phyloP scores from a whole-genome alignment of 495 filamentous ascomycete species.

The Cercophora scortea region DNA sequence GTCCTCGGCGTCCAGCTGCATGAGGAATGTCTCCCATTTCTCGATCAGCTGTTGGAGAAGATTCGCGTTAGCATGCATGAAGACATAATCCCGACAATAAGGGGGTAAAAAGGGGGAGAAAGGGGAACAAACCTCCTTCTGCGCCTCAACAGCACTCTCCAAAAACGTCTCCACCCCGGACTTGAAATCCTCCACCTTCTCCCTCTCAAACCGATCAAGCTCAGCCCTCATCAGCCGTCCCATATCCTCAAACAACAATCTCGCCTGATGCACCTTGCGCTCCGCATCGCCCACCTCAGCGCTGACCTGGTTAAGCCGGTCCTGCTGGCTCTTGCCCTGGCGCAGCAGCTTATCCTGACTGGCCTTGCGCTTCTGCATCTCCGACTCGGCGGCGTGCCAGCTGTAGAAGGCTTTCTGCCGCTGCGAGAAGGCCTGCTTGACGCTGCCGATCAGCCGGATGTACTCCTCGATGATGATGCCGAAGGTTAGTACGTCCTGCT shows the following conservation, averaged over 20 bases:
- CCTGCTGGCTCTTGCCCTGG: constrained; percentile 91
- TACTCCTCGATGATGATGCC: constrained; percentile 98
- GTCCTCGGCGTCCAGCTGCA: constrained; percentile 90
- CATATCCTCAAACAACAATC: constrained; percentile 95
- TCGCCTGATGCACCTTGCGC: constrained; percentile 82
- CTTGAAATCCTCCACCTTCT: constrained; percentile 99
- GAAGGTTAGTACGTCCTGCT: constrained; percentile 91
- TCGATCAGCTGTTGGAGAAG: constrained; percentile 69
- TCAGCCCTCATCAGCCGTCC: constrained; percentile 84
- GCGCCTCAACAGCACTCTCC: constrained; percentile 92
- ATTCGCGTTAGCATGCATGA: neutral
- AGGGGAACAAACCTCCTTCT: constrained; percentile 75
- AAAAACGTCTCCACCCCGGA: constrained; percentile 95
- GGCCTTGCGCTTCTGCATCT: constrained; percentile 76
- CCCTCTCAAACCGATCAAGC: constrained; percentile 87
- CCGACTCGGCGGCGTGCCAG: constrained; percentile 84
- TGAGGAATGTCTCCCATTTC: constrained; percentile 94
- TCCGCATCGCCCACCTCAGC: constrained; percentile 93
- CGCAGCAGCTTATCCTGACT: constrained; percentile 86
- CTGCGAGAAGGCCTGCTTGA: constrained; percentile 86
- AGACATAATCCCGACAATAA: neutral
- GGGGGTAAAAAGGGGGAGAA: neutral
- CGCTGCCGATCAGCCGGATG: constrained; percentile 85
- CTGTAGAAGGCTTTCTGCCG: constrained; percentile 91
- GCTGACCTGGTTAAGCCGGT: constrained; percentile 80